phyloP scores from a whole-genome alignment of 2,329 filamentous ascomycete genomes.

The Scorias spongiosa region DNA sequence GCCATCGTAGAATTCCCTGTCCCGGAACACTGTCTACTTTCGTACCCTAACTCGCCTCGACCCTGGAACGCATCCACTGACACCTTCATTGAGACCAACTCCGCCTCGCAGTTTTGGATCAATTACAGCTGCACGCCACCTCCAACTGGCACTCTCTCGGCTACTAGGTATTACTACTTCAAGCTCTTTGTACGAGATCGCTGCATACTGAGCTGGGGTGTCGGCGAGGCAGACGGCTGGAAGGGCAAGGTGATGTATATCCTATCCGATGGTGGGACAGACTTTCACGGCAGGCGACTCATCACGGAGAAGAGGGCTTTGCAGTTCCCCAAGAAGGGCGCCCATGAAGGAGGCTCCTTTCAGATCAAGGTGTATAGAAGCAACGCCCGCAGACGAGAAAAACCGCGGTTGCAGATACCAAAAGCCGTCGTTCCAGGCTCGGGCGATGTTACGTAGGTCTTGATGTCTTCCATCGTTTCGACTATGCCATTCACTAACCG shows the following conservation, averaged over 20 bases:
- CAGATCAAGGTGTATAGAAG: constrained; percentile 29
- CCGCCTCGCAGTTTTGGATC: constrained; percentile 30
- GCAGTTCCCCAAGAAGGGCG: constrained; percentile 19
- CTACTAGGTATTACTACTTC: constrained; percentile 25
- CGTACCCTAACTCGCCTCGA: too few species aligned
- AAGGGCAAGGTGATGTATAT: constrained; percentile 31
- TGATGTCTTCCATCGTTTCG: too few species aligned
- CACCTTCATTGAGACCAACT: neutral
- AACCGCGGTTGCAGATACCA: constrained; percentile 12
- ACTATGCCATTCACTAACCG: too few species aligned
- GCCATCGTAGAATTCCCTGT: neutral
- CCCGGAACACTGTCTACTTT: neutral
- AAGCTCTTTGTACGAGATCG: constrained; percentile 28
- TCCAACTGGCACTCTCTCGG: constrained; percentile 3
- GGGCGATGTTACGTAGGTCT: constrained; percentile 18
- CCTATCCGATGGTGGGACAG: constrained; percentile 22
- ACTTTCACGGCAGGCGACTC: constrained; percentile 13
- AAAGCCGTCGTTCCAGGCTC: neutral
- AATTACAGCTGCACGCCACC: constrained; percentile 20
- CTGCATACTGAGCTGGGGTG: constrained; percentile 29
- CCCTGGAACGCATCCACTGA: neutral
- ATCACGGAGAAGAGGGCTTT: constrained; percentile 27
- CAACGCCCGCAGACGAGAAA: constrained; percentile 24
- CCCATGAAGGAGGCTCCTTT: constrained; percentile 16
- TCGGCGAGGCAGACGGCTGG: constrained; percentile 26